A percentile compares a stretch with the other conserved stretches of the same genome.
phyloP scores from a whole-genome alignment of 2,329 filamentous ascomycete genomes.

The Claviceps humidiphila region DNA sequence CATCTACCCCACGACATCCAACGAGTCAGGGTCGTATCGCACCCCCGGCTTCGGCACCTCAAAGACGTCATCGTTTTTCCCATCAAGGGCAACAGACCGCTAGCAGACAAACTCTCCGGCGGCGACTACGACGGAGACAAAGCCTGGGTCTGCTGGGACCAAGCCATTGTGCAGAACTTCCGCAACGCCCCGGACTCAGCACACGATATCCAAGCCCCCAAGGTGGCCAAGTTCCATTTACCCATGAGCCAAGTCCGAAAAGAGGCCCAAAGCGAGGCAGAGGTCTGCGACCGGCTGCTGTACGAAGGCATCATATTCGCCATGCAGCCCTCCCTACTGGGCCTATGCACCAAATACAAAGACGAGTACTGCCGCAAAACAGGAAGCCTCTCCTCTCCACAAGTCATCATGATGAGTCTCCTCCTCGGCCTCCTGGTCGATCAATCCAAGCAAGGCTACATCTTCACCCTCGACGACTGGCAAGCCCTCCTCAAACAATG shows the following conservation, averaged over 20 bases:
- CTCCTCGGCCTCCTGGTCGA: conserved; percentile 44
- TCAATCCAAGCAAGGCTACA: conserved; percentile 39
- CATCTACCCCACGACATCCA: conserved; percentile 62
- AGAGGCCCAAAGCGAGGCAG: not conserved
- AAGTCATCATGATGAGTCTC: conserved; percentile 35
- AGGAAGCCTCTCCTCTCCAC: conserved; percentile 30
- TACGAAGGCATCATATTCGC: conserved; percentile 43
- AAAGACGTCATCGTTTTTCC: conserved; percentile 75
- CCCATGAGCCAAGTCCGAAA: not conserved
- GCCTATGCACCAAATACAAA: conserved; percentile 50
- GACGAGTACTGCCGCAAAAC: conserved; percentile 49
- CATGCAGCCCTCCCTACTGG: conserved; percentile 43
- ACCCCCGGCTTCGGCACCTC: conserved; percentile 48
- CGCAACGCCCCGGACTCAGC: conserved; percentile 33
- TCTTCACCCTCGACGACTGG: conserved; percentile 33
- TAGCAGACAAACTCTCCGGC: conserved; percentile 60
- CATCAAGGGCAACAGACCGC: conserved; percentile 41
- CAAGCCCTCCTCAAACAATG: conserved; percentile 17
- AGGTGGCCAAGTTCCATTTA: conserved; percentile 13
- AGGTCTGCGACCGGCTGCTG: conserved; percentile 32
- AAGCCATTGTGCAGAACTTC: conserved; percentile 52
- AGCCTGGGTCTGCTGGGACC: conserved; percentile 69
- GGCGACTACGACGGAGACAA: conserved; percentile 73
- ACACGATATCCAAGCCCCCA: conserved; percentile 27
- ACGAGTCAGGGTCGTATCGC: conserved; percentile 45